Evolutionary conservation across 108 stramenopile species (phyloP), one percentile per base, ranked within the genome.

Genomic region (Craspedostauros australis): DNA sequence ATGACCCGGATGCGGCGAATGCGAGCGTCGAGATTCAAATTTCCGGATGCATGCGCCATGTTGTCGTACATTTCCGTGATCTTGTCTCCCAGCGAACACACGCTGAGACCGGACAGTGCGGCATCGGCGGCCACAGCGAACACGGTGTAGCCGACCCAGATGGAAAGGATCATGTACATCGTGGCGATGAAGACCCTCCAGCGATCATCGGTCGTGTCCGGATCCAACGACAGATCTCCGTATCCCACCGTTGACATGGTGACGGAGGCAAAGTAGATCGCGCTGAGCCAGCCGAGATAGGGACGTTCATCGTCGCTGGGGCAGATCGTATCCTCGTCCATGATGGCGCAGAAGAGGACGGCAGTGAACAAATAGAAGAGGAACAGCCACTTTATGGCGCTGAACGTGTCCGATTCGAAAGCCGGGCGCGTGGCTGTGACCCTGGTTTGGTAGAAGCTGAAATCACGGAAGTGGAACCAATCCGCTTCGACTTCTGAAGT

Each of bases 161-260:
- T 66, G 12, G 73, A 48, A 30, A 74, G 4, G 18, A 74, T 44
- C 73, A 79, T 79, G 61, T 57, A 79, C 23, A 74, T 1, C 20
- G 51, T 72, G 11, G 55, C 77, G 19, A 75, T 57, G 20, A 79
- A 79, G 31, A 55, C 46, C 11, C 57, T 52, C 70, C 70, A 70
- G 3, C 20, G 47, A 27, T 69, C 57, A 26, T 27, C 23, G 25
- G 53, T n/a, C 39, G 16, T 42, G 16, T 38, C 43, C n/a, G 34
- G 48, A 15, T 37, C 65, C 8, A 66, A 42, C 29, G 48, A 56
- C 33, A 54, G 29, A 61, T 77, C 77, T 9, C 73, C 77, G 45
- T 75, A 79, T 44, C 70, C 73, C 12, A 79, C 77, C 19, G 76
- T 77, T n/a, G 61, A 59, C 41, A 72, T 46, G 2, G 70, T 77